Conservation (phyloP, 2,329 filamentous ascomycete genomes). For the Exophiala lecanii-corni region DNA sequence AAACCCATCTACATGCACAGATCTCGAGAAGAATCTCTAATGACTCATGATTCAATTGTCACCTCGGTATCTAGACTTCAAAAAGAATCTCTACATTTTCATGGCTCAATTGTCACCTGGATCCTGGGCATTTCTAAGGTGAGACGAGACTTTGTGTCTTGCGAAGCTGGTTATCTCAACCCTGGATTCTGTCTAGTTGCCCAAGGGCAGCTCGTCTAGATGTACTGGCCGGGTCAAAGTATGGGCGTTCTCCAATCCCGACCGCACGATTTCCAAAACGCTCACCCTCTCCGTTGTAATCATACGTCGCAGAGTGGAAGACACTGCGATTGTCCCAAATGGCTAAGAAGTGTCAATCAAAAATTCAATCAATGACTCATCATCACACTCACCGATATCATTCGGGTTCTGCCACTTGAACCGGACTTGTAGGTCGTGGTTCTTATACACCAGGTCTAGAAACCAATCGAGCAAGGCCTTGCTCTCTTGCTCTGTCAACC, state of each 20-base stretch:
- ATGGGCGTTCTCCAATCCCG: conserved; percentile 31
- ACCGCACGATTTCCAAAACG: conserved; percentile 29
- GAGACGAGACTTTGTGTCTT: no score
- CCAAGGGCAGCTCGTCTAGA: conserved; percentile 9
- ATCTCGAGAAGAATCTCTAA: no score
- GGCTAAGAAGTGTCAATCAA: conserved; percentile 8
- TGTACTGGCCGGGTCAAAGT: conserved; percentile 29
- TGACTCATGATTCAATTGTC: no score
- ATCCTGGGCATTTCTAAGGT: no score
- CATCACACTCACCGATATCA: conserved; percentile 31
- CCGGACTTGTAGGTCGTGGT: conserved; percentile 48
- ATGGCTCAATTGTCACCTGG: no score
- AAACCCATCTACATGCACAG: no score
- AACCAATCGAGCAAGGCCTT: conserved; percentile 40
- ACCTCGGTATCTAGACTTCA: no score
- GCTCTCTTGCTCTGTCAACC: conserved; percentile 40
- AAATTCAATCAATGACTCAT: no score
- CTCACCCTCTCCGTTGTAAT: conserved; percentile 25
- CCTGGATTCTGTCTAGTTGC: neutral
- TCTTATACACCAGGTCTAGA: conserved; percentile 39
- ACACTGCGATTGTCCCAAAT: conserved; percentile 32
- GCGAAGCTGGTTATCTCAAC: no score
- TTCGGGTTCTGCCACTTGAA: conserved; percentile 45
- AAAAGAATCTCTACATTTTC: no score
- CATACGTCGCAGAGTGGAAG: conserved; percentile 28